Conservation (phyloP, 176 grass and related monocot species). For the Oryza nivara region DNA sequence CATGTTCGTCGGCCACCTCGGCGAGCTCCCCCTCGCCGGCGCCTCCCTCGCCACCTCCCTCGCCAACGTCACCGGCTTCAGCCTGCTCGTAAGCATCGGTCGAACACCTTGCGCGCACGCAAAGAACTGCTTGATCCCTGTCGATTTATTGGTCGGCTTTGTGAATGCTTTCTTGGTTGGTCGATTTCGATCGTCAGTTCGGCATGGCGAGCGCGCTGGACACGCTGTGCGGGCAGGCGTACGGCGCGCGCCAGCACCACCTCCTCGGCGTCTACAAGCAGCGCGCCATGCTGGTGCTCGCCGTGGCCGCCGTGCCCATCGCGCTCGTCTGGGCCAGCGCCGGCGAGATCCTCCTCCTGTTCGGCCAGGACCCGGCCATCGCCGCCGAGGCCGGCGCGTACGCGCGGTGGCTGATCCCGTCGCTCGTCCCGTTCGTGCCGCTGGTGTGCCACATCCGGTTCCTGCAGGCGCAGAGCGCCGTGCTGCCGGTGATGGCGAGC, state of each 20-base stretch:
- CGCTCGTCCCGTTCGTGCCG: slow-evolving; percentile 60
- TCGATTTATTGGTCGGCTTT: too few relatives aligned
- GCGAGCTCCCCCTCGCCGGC: slow-evolving; percentile 61
- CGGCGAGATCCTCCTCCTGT: slow-evolving; percentile 41
- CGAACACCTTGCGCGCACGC: neutral
- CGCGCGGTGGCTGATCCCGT: slow-evolving; percentile 63
- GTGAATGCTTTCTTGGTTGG: too few relatives aligned
- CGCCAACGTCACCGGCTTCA: slow-evolving; percentile 60
- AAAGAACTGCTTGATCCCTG: too few relatives aligned
- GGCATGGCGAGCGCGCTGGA: slow-evolving; percentile 48
- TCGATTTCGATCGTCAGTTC: too few relatives aligned
- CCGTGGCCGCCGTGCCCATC: slow-evolving; percentile 48
- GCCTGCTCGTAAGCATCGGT: slow-evolving; percentile 42
- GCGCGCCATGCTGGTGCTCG: slow-evolving; percentile 43
- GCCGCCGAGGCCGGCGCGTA: slow-evolving; percentile 69
- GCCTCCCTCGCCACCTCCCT: slow-evolving; percentile 58
- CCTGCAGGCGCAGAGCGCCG: slow-evolving; percentile 53
- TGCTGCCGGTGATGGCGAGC: slow-evolving; percentile 39
- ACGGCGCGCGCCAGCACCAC: slow-evolving; percentile 51
- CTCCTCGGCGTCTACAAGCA: slow-evolving; percentile 46
- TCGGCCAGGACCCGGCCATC: slow-evolving; percentile 61
- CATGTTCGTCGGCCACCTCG: slow-evolving; percentile 69
- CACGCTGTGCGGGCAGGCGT: slow-evolving; percentile 68
- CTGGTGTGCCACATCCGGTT: slow-evolving; percentile 61
- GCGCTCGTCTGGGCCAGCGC: slow-evolving; percentile 49